Base-by-base conservation (phyloP, 495 filamentous ascomycete genomes). In the Neurospora discreta region DNA sequence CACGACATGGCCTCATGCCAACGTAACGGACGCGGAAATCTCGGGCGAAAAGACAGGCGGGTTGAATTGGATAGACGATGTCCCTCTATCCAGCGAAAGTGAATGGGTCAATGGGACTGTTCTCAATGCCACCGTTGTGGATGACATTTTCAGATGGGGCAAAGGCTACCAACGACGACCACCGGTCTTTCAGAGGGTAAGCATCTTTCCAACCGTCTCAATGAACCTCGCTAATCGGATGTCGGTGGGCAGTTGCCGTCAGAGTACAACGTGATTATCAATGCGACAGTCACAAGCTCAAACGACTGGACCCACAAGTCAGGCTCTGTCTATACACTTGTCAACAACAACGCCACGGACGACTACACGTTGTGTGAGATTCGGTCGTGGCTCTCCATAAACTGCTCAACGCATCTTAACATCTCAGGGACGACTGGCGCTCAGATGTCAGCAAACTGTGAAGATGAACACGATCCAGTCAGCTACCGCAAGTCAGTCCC, bases 121-220 rank as follows among this genome's bases (percentile, higher is more conserved):
- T n/a, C 42, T 44, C 42, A 44, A 44, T 44, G 16, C 42, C 4
- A 93, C 91, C 1, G 84, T 79, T 0, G 86, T 92, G 18, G 91
- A 93, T 70, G 86, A 90, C 39, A 78, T 94, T 30, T 94, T 94
- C 75, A 81, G 84, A 16, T 93, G 90, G 83, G 88, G 86, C 2
- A 68, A 75, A 8, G 75, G 80, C 30, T 84, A 87, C 39, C 75
- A 76, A 3, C 81, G 88, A 52, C 82, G 81, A 2, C 87, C 88
- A 0, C 90, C 91, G 0, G 78, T 90, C 43, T 94, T 93, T 74
- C 85, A 85, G n/a, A 87, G 82, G 70, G 82, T 84, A 75, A 65
- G 77, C 69, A 33, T n/a, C 68, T 41, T 33, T 43, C 38, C 13
- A 69, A 23, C n/a, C 18, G 3, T 3, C 16, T 42, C 16, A 18